phyloP scores from a whole-genome alignment of 1,284 basidiomycete genomes.

The Tranzscheliella williamsii region DNA sequence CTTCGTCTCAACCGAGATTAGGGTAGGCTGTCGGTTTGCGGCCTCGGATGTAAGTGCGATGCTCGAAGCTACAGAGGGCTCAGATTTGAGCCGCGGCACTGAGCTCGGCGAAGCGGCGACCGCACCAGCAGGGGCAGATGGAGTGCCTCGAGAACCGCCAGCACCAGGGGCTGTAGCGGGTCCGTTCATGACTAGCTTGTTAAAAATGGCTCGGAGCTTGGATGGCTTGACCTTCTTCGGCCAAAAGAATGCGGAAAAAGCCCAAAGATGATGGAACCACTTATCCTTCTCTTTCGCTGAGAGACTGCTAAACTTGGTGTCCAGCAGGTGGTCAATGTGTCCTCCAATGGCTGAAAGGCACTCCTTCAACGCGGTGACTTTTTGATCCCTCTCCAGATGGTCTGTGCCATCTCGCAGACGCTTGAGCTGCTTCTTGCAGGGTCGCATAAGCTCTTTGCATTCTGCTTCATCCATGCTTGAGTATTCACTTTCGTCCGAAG shows the following conservation, averaged over 20 bases:
- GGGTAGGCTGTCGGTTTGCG: conserved; percentile 3
- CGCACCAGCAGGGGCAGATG: neutral
- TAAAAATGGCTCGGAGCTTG: conserved; percentile 51
- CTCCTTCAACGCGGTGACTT: conserved; percentile 92
- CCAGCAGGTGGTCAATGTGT: conserved; percentile 83
- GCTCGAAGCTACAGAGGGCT: no score
- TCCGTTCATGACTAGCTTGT: conserved; percentile 48
- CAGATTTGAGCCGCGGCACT: conserved; percentile 13
- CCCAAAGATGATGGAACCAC: conserved; percentile 94
- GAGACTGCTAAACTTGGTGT: conserved; percentile 69
- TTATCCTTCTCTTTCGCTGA: conserved; percentile 77
- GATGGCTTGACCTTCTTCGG: conserved; percentile 72
- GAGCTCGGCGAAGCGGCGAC: conserved; percentile 7
- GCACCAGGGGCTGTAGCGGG: conserved; percentile 9
- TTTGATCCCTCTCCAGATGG: conserved; percentile 87
- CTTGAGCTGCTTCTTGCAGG: conserved; percentile 97
- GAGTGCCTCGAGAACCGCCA: neutral
- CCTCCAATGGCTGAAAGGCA: conserved; percentile 90
- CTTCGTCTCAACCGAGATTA: conserved; percentile 16
- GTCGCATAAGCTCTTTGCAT: conserved; percentile 93
- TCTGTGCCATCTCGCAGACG: conserved; percentile 86
- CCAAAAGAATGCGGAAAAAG: conserved; percentile 84
- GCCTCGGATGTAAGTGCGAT: conserved; percentile 10
- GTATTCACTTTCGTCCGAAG: conserved; percentile 45
- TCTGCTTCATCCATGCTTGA: conserved; percentile 88